Conservation (phyloP, 768 basidiomycete species). For the Steccherinum ochraceum region DNA sequence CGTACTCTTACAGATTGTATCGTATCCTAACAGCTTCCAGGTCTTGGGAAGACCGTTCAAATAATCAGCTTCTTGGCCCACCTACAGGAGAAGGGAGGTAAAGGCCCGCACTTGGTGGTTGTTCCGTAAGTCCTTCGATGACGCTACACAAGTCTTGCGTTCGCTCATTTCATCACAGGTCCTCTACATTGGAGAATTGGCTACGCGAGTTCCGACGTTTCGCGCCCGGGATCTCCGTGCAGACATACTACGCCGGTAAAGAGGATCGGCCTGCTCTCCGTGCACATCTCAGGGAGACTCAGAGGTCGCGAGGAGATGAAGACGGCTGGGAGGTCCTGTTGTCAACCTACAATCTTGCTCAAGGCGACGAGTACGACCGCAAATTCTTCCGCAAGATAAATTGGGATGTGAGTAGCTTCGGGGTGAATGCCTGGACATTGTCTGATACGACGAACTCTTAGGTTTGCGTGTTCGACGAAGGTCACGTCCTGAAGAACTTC, state of each 20-base stretch:
- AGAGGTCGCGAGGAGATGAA: slow-evolving; percentile 34
- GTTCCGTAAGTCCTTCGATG: slow-evolving; percentile 80
- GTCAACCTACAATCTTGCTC: slow-evolving; percentile 93
- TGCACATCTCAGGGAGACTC: slow-evolving; percentile 61
- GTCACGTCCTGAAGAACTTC: slow-evolving; percentile 95
- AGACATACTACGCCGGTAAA: slow-evolving; percentile 93
- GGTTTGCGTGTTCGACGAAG: slow-evolving; percentile 96
- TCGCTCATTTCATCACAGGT: slow-evolving; percentile 37
- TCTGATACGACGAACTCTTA: slow-evolving; percentile 23
- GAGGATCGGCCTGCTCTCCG: slow-evolving; percentile 74
- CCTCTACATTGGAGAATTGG: slow-evolving; percentile 98
- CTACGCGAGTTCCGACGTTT: slow-evolving; percentile 93
- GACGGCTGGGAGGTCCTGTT: slow-evolving; percentile 89
- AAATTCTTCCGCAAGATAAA: slow-evolving; percentile 88
- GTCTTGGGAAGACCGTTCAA: slow-evolving; percentile 97
- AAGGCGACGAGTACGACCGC: slow-evolving; percentile 79
- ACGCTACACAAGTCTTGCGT: not conserved
- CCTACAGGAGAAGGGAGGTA: slow-evolving; percentile 70
- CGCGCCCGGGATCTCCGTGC: slow-evolving; percentile 76
- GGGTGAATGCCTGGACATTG: not conserved
- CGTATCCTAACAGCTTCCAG: slow-evolving; percentile 32
- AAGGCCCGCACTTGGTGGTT: slow-evolving; percentile 87
- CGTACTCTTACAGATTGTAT: slow-evolving; percentile 1
- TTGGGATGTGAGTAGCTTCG: slow-evolving; percentile 74
- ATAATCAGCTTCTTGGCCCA: slow-evolving; percentile 96